These are phyloP conservation scores for Hymenoscyphus linearis DNA, from an alignment of 2,329 filamentous ascomycete genomes.

Conservation along the genomic window DNA sequence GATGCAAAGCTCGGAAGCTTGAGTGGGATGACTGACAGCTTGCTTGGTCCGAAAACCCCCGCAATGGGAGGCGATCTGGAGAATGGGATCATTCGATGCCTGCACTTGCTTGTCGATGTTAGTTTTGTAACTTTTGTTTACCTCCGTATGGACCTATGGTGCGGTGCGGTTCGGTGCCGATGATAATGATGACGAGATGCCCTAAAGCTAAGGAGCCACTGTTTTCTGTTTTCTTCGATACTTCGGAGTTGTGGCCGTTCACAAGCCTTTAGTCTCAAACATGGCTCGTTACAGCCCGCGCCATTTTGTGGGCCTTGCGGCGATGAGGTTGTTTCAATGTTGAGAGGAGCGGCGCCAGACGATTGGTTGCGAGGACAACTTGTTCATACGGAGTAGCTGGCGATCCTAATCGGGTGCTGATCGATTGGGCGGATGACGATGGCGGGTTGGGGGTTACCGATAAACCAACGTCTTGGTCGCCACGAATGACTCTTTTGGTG, in stretches of 20 bases:
- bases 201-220: neutral
- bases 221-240: too few species aligned
- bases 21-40: neutral
- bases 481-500: neutral
- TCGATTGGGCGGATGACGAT: neutral
- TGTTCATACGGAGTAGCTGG: neutral
- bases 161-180: too few species aligned
- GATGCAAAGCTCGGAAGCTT: neutral
- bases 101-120: neutral
- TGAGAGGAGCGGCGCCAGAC: neutral
- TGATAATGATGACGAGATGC: neutral
- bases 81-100: neutral
- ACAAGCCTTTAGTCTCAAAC: neutral
- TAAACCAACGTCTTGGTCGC: neutral
- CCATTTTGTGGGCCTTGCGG: neutral
- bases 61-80: neutral
- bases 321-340: neutral
- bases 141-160: too few species aligned
- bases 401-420: neutral
- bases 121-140: neutral
- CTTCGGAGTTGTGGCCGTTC: neutral
- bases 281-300: neutral
- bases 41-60: neutral
- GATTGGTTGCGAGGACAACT: neutral
- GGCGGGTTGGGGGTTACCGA: neutral